phyloP scores from a whole-genome alignment of 208 protist species.

The Acanthamoeba royreba region DNA sequence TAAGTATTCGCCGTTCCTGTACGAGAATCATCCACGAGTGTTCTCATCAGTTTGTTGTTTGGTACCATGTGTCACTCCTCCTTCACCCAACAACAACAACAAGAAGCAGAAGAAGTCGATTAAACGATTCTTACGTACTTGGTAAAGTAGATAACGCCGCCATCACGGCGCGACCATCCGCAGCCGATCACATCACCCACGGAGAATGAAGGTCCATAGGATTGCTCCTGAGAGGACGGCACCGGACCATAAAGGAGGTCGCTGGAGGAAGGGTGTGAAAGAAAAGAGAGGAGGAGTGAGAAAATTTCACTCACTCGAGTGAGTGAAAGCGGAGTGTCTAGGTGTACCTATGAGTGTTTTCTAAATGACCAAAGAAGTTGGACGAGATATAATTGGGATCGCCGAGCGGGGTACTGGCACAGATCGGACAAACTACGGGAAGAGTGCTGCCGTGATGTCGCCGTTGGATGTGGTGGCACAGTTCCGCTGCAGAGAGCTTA shows the following conservation, averaged over 20 bases:
- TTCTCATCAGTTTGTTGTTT: too few species aligned
- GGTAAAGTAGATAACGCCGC: conserved; percentile 44
- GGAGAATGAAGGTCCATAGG: background rate
- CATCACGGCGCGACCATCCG: conserved; percentile 18
- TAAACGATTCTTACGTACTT: too few species aligned
- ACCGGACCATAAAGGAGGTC: conserved; percentile 26
- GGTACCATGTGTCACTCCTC: too few species aligned
- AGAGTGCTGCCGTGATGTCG: background rate
- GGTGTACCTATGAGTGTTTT: background rate
- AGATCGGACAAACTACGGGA: background rate
- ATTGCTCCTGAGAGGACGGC: background rate
- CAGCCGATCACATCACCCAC: conserved; percentile 54
- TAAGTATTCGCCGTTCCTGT: conserved; percentile 37
- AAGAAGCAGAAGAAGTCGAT: too few species aligned
- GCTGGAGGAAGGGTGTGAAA: too few species aligned
- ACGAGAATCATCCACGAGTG: too few species aligned
- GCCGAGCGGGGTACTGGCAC: background rate
- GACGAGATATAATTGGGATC: conserved; percentile 18
- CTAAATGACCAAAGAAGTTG: conserved; percentile 5
- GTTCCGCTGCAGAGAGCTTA: background rate
- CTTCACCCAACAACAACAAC: too few species aligned
- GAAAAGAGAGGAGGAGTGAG: too few species aligned
- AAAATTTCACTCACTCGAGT: too few species aligned
- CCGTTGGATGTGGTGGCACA: background rate
- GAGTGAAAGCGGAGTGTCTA: background rate